phyloP scores from a whole-genome alignment of 306 rosid genomes.

The Prunus mongolica region DNA sequence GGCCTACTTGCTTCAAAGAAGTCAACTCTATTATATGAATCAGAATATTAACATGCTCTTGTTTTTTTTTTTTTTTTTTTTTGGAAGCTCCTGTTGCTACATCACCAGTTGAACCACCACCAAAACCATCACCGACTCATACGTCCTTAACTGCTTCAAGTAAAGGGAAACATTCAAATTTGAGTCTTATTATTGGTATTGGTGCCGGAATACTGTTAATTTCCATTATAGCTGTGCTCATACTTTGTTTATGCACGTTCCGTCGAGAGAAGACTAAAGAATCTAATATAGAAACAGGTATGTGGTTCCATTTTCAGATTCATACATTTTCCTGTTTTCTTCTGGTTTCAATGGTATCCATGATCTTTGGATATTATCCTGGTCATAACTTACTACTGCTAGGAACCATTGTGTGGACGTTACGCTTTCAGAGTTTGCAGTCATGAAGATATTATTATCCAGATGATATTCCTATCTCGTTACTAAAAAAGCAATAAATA shows the following conservation, averaged over 20 bases:
- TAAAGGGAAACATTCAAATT: conserved; percentile 52
- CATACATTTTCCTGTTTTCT: background rate
- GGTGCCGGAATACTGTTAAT: conserved; percentile 65
- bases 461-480: background rate
- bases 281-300: conserved; percentile 61
- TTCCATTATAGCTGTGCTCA: conserved; percentile 49
- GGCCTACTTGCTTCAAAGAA: background rate
- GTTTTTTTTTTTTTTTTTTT: conserved; percentile 9
- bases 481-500: background rate
- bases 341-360: background rate
- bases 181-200: conserved; percentile 63
- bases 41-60: conserved; percentile 15
- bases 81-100: conserved; percentile 61
- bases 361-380: conserved; percentile 4
- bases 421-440: conserved; percentile 7
- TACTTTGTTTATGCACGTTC: conserved; percentile 56
- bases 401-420: background rate
- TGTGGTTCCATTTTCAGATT: conserved; percentile 23
- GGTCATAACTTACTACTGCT: conserved; percentile 1
- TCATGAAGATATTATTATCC: background rate
- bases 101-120: conserved; percentile 56
- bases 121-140: conserved; percentile 35
- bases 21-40: background rate
- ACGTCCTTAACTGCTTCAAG: conserved; percentile 42
- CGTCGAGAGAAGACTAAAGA: conserved; percentile 43